phyloP scores from a whole-genome alignment of 2,329 filamentous ascomycete genomes.

The Colletotrichum lini region DNA sequence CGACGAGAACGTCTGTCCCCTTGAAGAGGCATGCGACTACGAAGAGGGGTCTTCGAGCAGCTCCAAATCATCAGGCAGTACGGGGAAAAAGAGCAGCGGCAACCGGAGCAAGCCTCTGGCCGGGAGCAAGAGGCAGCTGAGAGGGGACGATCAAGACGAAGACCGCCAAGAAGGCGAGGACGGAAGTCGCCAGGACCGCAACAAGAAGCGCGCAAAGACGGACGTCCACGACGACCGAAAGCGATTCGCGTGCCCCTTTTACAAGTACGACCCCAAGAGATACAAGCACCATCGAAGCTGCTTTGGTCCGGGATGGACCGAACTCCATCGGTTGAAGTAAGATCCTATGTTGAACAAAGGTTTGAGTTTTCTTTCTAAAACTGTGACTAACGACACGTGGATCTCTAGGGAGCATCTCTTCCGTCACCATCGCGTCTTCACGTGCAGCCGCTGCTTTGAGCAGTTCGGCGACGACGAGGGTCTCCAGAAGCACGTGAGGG shows the following conservation, averaged over 20 bases:
- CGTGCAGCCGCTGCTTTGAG: conserved; percentile 54
- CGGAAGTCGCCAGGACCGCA: conserved; percentile 5
- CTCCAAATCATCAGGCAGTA: not conserved
- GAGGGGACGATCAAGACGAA: not conserved
- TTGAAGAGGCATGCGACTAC: conserved; percentile 21
- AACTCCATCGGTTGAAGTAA: conserved; percentile 56
- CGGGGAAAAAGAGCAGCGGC: not conserved
- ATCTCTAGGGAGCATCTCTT: conserved; percentile 54
- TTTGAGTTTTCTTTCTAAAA: not conserved
- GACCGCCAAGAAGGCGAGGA: not conserved
- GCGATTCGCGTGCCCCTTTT: conserved; percentile 56
- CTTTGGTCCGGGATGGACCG: conserved; percentile 54
- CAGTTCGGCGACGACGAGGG: conserved; percentile 51
- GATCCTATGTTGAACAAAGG: not conserved
- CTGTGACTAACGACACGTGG: not conserved
- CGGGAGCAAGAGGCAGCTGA: conserved; percentile 7
- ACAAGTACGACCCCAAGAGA: conserved; percentile 53
- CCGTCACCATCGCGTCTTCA: conserved; percentile 51
- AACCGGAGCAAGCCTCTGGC: not conserved
- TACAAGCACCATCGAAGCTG: conserved; percentile 53
- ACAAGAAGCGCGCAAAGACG: conserved; percentile 31
- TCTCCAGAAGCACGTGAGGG: conserved; percentile 50
- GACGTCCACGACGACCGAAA: conserved; percentile 13
- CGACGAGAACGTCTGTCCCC: conserved; percentile 21
- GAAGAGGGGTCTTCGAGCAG: not conserved